Evolutionary conservation across 2,329 filamentous ascomycete species (phyloP).

Genomic region (Bretziella fagacearum): DNA sequence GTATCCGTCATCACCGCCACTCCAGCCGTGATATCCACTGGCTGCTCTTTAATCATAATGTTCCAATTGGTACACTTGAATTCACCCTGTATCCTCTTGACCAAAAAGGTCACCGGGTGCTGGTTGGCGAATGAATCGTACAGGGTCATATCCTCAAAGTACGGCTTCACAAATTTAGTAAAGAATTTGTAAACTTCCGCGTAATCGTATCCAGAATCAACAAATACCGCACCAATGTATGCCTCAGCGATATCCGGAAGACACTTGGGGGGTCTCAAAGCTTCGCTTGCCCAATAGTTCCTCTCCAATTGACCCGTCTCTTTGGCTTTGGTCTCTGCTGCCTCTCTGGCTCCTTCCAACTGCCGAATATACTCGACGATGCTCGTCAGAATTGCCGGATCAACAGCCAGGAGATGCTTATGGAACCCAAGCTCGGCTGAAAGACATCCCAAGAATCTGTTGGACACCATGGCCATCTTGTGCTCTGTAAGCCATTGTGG

Average conservation of each 20-base stretch:
- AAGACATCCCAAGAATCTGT: slow-evolving; percentile 76
- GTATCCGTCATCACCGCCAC: slow-evolving; percentile 25
- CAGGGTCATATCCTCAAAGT: slow-evolving; percentile 69
- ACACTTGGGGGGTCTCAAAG: slow-evolving; percentile 49
- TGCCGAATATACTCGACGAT: slow-evolving; percentile 15
- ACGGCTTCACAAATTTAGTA: slow-evolving; percentile 51
- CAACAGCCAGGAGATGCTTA: slow-evolving; percentile 47
- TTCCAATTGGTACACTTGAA: slow-evolving; percentile 49
- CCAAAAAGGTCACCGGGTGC: slow-evolving; percentile 64
- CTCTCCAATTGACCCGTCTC: slow-evolving; percentile 28
- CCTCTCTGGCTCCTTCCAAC: slow-evolving; percentile 21
- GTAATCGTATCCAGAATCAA: slow-evolving; percentile 73
- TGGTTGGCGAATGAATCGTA: slow-evolving; percentile 79
- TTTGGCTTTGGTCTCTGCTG: slow-evolving; percentile 22
- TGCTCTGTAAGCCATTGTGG: slow-evolving; percentile 97
- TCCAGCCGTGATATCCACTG: slow-evolving; percentile 26
- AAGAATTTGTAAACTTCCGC: slow-evolving; percentile 61
- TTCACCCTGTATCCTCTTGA: slow-evolving; percentile 42
- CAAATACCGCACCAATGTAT: slow-evolving; percentile 77
- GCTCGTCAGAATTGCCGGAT: slow-evolving; percentile 20
- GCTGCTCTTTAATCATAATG: slow-evolving; percentile 34
- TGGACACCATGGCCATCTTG: slow-evolving; percentile 98
- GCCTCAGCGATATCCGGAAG: slow-evolving; percentile 81
- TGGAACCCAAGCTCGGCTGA: slow-evolving; percentile 66
- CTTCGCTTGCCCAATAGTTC: slow-evolving; percentile 50